Evolutionary conservation across 2,329 filamentous ascomycete species (phyloP), one percentile per base, ranked within the genome.

Genomic region (Leptographium radiaticola): DNA sequence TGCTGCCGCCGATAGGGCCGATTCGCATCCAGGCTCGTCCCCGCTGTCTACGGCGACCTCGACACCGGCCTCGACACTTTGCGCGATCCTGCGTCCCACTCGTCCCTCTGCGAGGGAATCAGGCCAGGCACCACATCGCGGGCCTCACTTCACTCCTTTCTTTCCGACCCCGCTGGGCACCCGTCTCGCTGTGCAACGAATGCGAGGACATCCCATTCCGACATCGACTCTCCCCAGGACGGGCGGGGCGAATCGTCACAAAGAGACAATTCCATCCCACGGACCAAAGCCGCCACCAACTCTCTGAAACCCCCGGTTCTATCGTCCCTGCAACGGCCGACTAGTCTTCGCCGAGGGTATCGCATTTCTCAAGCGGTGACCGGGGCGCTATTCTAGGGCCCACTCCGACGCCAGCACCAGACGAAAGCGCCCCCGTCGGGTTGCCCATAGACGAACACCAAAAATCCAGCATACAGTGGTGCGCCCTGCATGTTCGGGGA

Each of bases 311-410:
- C 18, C 13, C 34, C 38, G 2, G 38, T 7, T 15, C n/a, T 9
- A 15, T 9, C 36, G 7, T 25, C 34, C 47, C 47, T 38, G 12
- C 48, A 50, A 50, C 48, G 36, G 36, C 49, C 18, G 25, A 44
- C 49, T 25, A 45, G 40, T 30, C 30, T 44, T 34, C 18, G 30
- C 33, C 30, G 38, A 50, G 20, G n/a, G 16, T 25, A 50, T 40
- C 47, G 47, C n/a, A 49, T 42, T 42, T 18, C 53, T 48, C 46
- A 57, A 50, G 54, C 52, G 49, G 54, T 56, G 56, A 53, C 54
- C 42, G 47, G 46, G 52, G 34, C 56, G 56, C 56, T 53, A 57
- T 50, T 51, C 52, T 31, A 56, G 49, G 56, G 54, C 42, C 56
- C 54, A 56, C 56, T 44, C 25, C 50, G n/a, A 54, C 34, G 30